A percentile compares a stretch with the other conserved stretches of the same genome.
Evolutionary conservation across 139 green algal genomes (phyloP).

Genomic region (Volvox reticuliferus): DNA sequence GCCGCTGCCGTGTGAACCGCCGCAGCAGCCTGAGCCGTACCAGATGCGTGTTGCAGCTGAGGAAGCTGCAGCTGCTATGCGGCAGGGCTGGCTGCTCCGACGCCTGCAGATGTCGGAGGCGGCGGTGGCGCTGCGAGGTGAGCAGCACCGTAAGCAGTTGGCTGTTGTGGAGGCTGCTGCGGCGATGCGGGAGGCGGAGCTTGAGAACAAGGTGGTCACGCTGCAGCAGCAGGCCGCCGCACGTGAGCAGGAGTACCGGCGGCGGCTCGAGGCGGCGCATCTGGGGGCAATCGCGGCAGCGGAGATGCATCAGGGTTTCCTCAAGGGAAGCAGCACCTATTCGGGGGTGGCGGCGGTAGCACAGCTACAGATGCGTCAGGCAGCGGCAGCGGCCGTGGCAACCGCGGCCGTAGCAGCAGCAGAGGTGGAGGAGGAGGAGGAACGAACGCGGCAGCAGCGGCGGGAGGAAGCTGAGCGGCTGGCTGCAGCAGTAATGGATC

Average conservation of each 20-base stretch:
- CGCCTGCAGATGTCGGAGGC: not conserved
- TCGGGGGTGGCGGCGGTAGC: not conserved
- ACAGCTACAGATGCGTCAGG: not conserved
- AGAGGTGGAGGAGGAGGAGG: not conserved
- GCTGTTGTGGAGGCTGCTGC: constrained; percentile 9
- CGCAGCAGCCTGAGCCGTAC: not conserved
- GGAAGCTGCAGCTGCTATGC: not conserved
- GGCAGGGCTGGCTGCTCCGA: not conserved
- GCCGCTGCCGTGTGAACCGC: not conserved
- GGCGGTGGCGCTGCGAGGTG: not conserved
- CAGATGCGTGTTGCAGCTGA: not conserved
- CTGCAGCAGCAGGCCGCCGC: not conserved
- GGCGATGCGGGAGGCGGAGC: not conserved
- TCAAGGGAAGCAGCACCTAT: not conserved
- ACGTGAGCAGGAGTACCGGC: not conserved
- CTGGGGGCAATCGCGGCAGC: not conserved
- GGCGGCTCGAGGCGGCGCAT: not conserved
- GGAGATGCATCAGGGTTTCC: not conserved
- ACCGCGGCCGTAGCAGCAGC: not conserved
- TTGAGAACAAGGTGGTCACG: not conserved
- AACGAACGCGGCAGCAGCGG: not conserved
- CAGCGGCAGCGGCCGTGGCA: not conserved
- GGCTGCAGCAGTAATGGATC: not conserved
- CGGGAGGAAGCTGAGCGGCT: not conserved
- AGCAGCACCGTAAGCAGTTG: not conserved